Evolutionary conservation across 257 asterid species (phyloP).

Genomic region (Solanum chilense): DNA sequence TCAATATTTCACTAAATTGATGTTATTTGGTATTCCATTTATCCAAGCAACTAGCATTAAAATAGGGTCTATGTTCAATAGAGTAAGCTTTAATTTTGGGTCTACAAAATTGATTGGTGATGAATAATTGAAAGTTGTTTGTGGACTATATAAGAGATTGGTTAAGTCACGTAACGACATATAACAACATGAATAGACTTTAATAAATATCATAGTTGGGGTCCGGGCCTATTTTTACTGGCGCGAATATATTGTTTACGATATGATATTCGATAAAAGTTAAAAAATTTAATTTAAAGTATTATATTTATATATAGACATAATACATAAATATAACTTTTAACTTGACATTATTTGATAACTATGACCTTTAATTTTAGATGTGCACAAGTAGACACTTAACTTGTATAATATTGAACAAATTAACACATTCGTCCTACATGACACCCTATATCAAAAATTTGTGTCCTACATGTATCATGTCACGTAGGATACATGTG

Average conservation of each 20-base stretch:
- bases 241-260: not conserved
- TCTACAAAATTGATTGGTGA: not conserved
- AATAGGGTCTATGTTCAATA: not conserved
- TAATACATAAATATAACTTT: too few species aligned
- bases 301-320: not conserved
- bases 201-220: not conserved
- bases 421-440: too few species aligned
- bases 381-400: too few species aligned
- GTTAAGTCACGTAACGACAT: not conserved
- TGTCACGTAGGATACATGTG: rapidly evolving
- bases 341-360: rapidly evolving
- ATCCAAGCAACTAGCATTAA: not conserved
- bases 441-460: too few species aligned
- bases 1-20: not conserved
- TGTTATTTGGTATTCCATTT: not conserved
- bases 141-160: not conserved
- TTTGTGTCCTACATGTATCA: too few species aligned
- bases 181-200: not conserved
- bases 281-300: not conserved
- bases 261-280: not conserved
- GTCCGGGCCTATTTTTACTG: not conserved
- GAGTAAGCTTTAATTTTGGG: not conserved
- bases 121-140: not conserved
- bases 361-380: too few species aligned
- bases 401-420: too few species aligned